A percentile compares a stretch with the other conserved stretches of the same genome.
These are phyloP conservation scores for Ustilago crameri DNA, from an alignment of 1,284 basidiomycete genomes.

Conservation along the genomic window DNA sequence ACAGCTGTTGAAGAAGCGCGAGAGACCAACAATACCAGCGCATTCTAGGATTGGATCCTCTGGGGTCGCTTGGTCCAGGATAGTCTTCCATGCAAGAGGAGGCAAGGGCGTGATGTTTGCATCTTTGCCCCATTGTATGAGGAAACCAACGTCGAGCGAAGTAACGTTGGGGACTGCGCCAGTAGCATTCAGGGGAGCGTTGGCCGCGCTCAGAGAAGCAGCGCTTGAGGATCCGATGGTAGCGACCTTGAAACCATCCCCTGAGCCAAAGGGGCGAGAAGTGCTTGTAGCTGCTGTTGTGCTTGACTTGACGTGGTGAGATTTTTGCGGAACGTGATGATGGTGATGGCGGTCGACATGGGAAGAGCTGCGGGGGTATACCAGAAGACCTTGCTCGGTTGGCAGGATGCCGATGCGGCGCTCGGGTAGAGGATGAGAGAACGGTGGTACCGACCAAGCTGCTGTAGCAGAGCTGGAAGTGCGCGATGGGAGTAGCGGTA, in stretches of 20 bases:
- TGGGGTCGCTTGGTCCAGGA: constrained; percentile 10
- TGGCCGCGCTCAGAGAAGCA: constrained; percentile 6
- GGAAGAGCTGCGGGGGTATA: constrained; percentile 36
- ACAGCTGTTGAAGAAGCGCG: constrained; percentile 55
- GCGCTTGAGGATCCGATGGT: constrained; percentile 26
- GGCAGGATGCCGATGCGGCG: constrained; percentile 39
- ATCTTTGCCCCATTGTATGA: constrained; percentile 44
- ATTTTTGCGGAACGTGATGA: constrained; percentile 2
- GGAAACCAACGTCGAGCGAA: constrained; percentile 37
- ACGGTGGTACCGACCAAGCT: constrained; percentile 49
- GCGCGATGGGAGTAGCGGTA: constrained; percentile 15
- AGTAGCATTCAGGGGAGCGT: constrained; percentile 5
- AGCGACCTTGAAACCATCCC: constrained; percentile 42
- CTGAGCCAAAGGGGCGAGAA: constrained; percentile 28
- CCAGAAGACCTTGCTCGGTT: constrained; percentile 39
- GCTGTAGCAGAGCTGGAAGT: constrained; percentile 33
- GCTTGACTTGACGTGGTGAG: constrained; percentile 20
- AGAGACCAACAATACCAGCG: constrained; percentile 52
- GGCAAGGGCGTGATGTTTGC: constrained; percentile 28
- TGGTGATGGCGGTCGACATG: constrained; percentile 10
- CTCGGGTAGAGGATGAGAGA: constrained; percentile 52
- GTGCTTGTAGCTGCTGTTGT: constrained; percentile 8
- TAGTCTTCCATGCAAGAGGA: constrained; percentile 19
- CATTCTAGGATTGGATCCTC: constrained; percentile 27
- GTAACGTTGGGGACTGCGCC: constrained; percentile 14